Conservation (phyloP, 495 filamentous ascomycete species). For the Xylaria sp. region DNA sequence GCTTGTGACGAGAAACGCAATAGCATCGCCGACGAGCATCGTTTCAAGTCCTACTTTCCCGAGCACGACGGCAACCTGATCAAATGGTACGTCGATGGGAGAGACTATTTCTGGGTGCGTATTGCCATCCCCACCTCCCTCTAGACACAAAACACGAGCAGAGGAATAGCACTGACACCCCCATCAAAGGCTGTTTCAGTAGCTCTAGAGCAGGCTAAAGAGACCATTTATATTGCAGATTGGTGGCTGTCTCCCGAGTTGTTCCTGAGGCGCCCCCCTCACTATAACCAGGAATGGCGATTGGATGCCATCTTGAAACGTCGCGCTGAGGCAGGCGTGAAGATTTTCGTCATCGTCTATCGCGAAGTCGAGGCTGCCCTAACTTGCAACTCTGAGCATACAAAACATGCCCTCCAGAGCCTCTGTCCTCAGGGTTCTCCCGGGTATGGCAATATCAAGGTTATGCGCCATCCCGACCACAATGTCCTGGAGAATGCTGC, state of each 20-base stretch:
- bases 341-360: constrained; percentile 94
- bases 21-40: constrained; percentile 73
- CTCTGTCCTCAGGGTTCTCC: constrained; percentile 81
- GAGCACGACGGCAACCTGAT: constrained; percentile 82
- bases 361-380: constrained; percentile 85
- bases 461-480: constrained; percentile 95
- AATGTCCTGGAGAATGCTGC: constrained; percentile 92
- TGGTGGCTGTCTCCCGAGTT: constrained; percentile 98
- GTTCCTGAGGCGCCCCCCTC: constrained; percentile 85
- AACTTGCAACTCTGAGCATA: constrained; percentile 91
- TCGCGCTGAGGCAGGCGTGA: constrained; percentile 87
- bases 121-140: neutral
- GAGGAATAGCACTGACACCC: neutral
- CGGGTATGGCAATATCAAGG: constrained; percentile 83
- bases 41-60: constrained; percentile 88
- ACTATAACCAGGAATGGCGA: constrained; percentile 83
- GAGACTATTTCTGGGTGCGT: constrained; percentile 86
- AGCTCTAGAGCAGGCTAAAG: constrained; percentile 84
- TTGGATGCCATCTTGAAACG: constrained; percentile 87
- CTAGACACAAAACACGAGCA: neutral
- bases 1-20: constrained; percentile 80
- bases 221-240: constrained; percentile 93
- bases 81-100: constrained; percentile 96
- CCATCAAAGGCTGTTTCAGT: constrained; percentile 71
- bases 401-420: constrained; percentile 82